A percentile compares a stretch with the other conserved stretches of the same genome.
Evolutionary conservation across 306 rosid species (phyloP).

Genomic region (Cicer yamashitae): DNA sequence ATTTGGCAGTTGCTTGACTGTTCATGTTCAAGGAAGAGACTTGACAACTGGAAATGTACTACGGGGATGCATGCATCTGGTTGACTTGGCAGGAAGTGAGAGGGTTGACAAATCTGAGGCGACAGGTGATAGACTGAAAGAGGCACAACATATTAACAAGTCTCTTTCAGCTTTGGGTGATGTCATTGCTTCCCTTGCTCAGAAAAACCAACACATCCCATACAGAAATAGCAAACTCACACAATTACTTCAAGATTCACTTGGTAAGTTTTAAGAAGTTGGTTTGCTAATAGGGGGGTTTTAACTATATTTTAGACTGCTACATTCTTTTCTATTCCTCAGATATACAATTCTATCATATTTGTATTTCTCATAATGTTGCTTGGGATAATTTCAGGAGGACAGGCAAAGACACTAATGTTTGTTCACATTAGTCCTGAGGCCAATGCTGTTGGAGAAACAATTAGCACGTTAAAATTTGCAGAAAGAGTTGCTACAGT

Average conservation of each 20-base stretch:
- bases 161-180: constrained; percentile 98
- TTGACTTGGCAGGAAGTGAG: constrained; percentile 97
- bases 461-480: constrained; percentile 90
- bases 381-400: constrained; percentile 63
- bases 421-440: constrained; percentile 97
- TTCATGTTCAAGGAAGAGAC: constrained; percentile 97
- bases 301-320: constrained; percentile 6
- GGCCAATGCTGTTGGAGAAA: constrained; percentile 78
- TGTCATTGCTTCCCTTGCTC: constrained; percentile 96
- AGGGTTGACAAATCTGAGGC: constrained; percentile 98
- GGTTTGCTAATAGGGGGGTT: constrained; percentile 17
- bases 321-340: not conserved
- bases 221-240: constrained; percentile 97
- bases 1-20: constrained; percentile 90
- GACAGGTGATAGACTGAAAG: constrained; percentile 93
- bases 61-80: constrained; percentile 97
- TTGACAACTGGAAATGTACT: constrained; percentile 78
- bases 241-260: constrained; percentile 95
- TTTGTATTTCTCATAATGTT: constrained; percentile 27
- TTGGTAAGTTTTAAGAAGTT: constrained; percentile 62
- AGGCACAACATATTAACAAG: constrained; percentile 93
- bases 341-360: not conserved
- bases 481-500: constrained; percentile 97
- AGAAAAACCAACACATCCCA: constrained; percentile 91
- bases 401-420: constrained; percentile 96